phyloP scores from a whole-genome alignment of 192 early-diverging fungal species.

The Pilobolus umbonatus region DNA sequence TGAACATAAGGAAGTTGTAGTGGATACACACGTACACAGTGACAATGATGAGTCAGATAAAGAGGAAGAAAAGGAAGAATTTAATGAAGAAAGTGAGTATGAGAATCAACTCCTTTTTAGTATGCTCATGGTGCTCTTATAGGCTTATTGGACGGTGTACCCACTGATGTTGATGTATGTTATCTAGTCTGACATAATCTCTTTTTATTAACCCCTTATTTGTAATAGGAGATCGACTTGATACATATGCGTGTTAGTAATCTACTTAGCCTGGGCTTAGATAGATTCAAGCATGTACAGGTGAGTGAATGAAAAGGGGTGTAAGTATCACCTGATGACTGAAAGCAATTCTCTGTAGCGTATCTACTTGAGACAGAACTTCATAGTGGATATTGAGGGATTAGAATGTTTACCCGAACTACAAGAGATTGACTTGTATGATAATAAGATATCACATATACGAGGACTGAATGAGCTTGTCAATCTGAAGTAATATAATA shows the following conservation, averaged over 20 bases:
- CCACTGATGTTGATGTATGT: constrained; percentile 43
- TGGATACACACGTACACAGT: neutral
- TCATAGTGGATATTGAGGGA: constrained; percentile 63
- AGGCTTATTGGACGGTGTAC: constrained; percentile 41
- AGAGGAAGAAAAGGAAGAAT: constrained; percentile 9
- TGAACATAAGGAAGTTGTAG: neutral
- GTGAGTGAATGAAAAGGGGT: constrained; percentile 31
- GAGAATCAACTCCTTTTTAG: neutral
- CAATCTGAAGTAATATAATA: constrained; percentile 49
- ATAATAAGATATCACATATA: constrained; percentile 83
- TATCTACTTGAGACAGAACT: constrained; percentile 81
- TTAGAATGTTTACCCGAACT: constrained; percentile 53
- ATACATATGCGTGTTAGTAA: constrained; percentile 60
- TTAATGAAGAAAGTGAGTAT: constrained; percentile 8
- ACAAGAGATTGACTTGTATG: constrained; percentile 90
- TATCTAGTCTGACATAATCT: neutral
- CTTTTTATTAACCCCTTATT: neutral
- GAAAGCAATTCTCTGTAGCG: constrained; percentile 39
- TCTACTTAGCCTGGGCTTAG: constrained; percentile 47
- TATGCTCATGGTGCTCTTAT: neutral
- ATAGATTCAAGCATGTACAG: constrained; percentile 61
- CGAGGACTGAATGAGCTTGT: constrained; percentile 55
- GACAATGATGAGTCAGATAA: constrained; percentile 6
- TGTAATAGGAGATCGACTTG: constrained; percentile 59
- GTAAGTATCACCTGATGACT: neutral